A percentile compares a stretch with the other conserved stretches of the same genome.
These are phyloP conservation scores for Dunaliella sp. DNA, from an alignment of 139 green algal species.

Conservation along the genomic window DNA sequence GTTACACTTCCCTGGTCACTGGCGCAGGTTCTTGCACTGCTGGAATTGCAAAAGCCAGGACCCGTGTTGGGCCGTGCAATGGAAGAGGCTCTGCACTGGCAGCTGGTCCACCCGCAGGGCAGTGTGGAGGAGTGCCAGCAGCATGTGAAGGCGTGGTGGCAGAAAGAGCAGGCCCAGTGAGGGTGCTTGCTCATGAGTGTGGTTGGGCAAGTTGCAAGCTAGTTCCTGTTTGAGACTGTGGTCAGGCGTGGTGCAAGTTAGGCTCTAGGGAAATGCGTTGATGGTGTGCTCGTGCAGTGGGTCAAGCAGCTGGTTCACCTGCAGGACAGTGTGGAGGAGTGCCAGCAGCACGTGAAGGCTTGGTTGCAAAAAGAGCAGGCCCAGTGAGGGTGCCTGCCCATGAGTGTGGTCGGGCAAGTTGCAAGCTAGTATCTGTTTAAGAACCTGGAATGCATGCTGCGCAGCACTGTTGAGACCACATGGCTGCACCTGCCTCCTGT, in stretches of 20 bases:
- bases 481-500: not conserved
- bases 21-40: slow-evolving; percentile 55
- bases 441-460: not conserved
- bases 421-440: not conserved
- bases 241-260: not conserved
- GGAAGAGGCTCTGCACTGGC: slow-evolving; percentile 66
- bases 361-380: not conserved
- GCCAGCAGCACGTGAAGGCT: slow-evolving; percentile 5
- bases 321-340: slow-evolving; percentile 44
- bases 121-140: slow-evolving; percentile 39
- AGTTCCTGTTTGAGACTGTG: not conserved
- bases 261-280: not conserved
- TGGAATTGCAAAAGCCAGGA: slow-evolving; percentile 59
- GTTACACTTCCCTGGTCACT: too few relatives aligned
- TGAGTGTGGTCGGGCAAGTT: not conserved
- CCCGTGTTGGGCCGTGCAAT: slow-evolving; percentile 58
- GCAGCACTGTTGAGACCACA: not conserved
- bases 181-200: too few relatives aligned
- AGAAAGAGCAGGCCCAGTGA: not conserved
- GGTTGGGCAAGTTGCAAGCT: not conserved
- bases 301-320: slow-evolving; percentile 78
- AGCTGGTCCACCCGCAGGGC: slow-evolving; percentile 66
- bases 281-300: not conserved
- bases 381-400: not conserved
- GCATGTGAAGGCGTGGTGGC: slow-evolving; percentile 11